Conservation (phyloP, 108 stramenopile species). For the Pelagomonas calceolata region DNA sequence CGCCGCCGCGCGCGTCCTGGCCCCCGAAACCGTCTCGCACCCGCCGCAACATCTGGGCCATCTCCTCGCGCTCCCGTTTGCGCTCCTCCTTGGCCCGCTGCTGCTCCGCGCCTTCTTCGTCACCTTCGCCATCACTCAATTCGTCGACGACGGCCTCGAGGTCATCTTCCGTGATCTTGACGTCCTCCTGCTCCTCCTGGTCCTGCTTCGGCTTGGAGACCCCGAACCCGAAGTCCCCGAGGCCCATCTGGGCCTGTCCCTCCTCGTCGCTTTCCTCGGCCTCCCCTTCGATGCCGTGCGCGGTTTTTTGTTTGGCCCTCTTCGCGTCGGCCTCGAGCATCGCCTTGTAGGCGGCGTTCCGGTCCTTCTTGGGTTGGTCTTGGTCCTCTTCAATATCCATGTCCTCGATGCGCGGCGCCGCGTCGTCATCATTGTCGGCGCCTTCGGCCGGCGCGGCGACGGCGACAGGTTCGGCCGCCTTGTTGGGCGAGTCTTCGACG, state of each 20-base stretch:
- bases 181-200: background rate
- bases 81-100: background rate
- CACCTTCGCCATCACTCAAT: background rate
- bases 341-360: background rate
- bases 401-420: background rate
- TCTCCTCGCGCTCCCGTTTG: background rate
- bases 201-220: background rate
- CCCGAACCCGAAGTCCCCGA: background rate
- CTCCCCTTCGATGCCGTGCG: background rate
- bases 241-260: background rate
- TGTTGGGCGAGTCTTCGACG: background rate
- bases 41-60: background rate
- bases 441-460: background rate
- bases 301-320: background rate
- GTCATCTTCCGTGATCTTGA: background rate
- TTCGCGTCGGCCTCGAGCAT: background rate
- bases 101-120: background rate
- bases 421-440: background rate
- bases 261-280: background rate
- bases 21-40: background rate
- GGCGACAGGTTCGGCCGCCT: background rate
- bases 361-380: background rate
- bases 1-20: background rate
- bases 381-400: no score
- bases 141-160: slow-evolving; percentile 1